A percentile compares a stretch with the other conserved stretches of the same genome.
phyloP scores from a whole-genome alignment of 2,329 filamentous ascomycete species.

The Canariomyces notabilis region DNA sequence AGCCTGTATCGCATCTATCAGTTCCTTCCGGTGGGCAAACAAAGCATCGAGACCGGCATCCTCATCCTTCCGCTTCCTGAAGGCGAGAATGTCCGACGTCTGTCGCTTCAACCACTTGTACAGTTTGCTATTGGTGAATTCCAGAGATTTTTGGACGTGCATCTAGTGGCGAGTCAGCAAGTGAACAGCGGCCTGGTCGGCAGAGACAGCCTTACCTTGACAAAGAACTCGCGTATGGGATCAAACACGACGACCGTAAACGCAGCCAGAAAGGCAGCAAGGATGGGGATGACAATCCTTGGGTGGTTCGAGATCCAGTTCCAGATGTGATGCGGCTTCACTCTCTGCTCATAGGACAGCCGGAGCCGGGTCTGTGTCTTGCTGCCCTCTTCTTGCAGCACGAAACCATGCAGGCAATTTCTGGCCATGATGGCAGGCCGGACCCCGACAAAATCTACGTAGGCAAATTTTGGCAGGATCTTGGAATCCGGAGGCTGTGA shows the following conservation, averaged over 20 bases:
- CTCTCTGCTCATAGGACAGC: slow-evolving; percentile 75
- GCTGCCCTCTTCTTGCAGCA: slow-evolving; percentile 66
- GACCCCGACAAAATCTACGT: slow-evolving; percentile 68
- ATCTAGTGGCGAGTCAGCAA: slow-evolving; percentile 31
- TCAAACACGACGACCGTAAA: slow-evolving; percentile 88
- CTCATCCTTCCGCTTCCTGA: slow-evolving; percentile 53
- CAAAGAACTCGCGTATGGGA: slow-evolving; percentile 88
- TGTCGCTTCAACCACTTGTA: slow-evolving; percentile 79
- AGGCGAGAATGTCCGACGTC: slow-evolving; percentile 59
- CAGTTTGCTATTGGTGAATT: slow-evolving; percentile 65
- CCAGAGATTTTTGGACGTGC: slow-evolving; percentile 74
- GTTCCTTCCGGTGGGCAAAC: slow-evolving; percentile 78
- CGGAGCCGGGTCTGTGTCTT: slow-evolving; percentile 71
- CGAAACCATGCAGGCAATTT: slow-evolving; percentile 85
- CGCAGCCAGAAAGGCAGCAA: slow-evolving; percentile 76
- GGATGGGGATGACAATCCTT: slow-evolving; percentile 74
- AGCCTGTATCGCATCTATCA: slow-evolving; percentile 75
- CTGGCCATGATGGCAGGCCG: slow-evolving; percentile 80
- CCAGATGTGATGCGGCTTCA: slow-evolving; percentile 73
- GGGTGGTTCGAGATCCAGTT: slow-evolving; percentile 86
- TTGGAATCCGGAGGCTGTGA: slow-evolving; percentile 84
- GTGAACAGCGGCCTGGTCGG: not conserved
- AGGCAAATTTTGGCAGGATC: slow-evolving; percentile 71
- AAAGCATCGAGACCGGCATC: slow-evolving; percentile 70
- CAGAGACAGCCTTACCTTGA: slow-evolving; percentile 46